Percentiles rank a stretch among this genome's conserved stretches.
Evolutionary conservation across 2,329 filamentous ascomycete species (phyloP).

Genomic region (Aspergillus ibericus): DNA sequence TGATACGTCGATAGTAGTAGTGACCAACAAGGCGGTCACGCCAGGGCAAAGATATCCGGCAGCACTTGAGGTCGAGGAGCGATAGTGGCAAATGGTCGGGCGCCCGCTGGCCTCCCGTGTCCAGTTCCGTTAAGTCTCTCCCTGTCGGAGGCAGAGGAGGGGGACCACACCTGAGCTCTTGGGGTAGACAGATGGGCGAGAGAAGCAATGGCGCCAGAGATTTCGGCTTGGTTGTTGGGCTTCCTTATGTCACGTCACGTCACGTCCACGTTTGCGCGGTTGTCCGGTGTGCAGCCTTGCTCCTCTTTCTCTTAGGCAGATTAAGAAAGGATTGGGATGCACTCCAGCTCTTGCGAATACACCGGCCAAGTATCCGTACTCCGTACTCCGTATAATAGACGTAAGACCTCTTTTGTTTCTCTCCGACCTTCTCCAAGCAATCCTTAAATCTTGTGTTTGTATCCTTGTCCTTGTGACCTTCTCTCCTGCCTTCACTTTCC

Average conservation of each 20-base stretch:
- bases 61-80: not conserved
- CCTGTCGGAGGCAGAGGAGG: not conserved
- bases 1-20: conserved; percentile 14
- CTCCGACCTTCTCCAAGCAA: not conserved
- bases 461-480: conserved; percentile 18
- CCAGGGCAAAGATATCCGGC: not conserved
- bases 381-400: conserved; percentile 22
- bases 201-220: not conserved
- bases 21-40: not conserved
- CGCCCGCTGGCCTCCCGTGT: not conserved
- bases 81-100: not conserved
- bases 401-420: conserved; percentile 16
- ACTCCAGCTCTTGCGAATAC: conserved; percentile 22
- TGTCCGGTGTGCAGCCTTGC: conserved; percentile 7
- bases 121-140: not conserved
- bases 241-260: conserved; percentile 10
- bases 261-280: conserved; percentile 16
- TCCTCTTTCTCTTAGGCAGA: conserved; percentile 9
- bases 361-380: conserved; percentile 18
- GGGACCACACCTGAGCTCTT: conserved; percentile 2
- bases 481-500: conserved; percentile 11
- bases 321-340: conserved; percentile 13
- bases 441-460: conserved; percentile 9
- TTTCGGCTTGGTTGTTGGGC: conserved; percentile 8
- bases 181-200: not conserved